These are phyloP conservation scores for Pseudopyricularia cyperi DNA, from an alignment of 2,329 filamentous ascomycete genomes.

Conservation along the genomic window DNA sequence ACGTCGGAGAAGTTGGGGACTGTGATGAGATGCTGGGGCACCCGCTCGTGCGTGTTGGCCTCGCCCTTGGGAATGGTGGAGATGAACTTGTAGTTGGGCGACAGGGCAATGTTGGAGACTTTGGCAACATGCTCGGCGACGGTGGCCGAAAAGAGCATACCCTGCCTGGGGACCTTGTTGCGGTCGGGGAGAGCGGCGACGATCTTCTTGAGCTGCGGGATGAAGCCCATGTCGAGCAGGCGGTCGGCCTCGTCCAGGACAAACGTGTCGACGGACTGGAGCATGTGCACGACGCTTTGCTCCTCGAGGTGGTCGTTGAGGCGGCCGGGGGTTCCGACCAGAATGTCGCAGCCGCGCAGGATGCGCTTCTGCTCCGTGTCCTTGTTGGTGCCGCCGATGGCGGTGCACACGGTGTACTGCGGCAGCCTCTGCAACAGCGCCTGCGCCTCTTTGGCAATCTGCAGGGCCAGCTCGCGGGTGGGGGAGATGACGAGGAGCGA, in stretches of 20 bases:
- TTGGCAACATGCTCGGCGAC: slow-evolving; percentile 68
- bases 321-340: slow-evolving; percentile 71
- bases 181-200: slow-evolving; percentile 56
- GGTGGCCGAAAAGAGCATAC: slow-evolving; percentile 78
- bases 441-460: slow-evolving; percentile 58
- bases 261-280: slow-evolving; percentile 59
- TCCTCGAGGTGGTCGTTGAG: slow-evolving; percentile 56
- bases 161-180: slow-evolving; percentile 45
- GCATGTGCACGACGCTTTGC: slow-evolving; percentile 45
- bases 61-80: slow-evolving; percentile 68
- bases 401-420: slow-evolving; percentile 60
- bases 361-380: slow-evolving; percentile 58
- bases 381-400: slow-evolving; percentile 72
- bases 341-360: slow-evolving; percentile 59
- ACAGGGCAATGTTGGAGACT: slow-evolving; percentile 56
- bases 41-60: slow-evolving; percentile 59
- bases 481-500: slow-evolving; percentile 55
- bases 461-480: slow-evolving; percentile 57
- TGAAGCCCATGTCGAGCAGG: slow-evolving; percentile 74
- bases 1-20: slow-evolving; percentile 61
- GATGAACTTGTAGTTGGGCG: slow-evolving; percentile 63
- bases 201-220: slow-evolving; percentile 66
- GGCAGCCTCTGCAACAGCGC: slow-evolving; percentile 60
- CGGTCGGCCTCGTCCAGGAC: slow-evolving; percentile 77
- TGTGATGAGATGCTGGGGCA: slow-evolving; percentile 58